These are phyloP conservation scores for Amanita rubescens DNA, from an alignment of 768 basidiomycete genomes.

Conservation along the genomic window DNA sequence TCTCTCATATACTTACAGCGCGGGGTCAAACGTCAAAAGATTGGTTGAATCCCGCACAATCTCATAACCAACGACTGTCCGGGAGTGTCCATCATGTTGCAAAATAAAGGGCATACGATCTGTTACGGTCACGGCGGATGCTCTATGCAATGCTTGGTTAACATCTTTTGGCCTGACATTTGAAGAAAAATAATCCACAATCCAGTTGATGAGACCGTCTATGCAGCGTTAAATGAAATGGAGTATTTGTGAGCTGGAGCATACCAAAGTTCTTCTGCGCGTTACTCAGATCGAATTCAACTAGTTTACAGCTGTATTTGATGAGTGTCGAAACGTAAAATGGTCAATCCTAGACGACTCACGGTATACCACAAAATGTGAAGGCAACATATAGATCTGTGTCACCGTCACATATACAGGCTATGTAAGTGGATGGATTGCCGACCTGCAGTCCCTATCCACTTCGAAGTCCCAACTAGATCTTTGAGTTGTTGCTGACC, in stretches of 20 bases:
- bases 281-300: conserved; percentile 53
- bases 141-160: conserved; percentile 44
- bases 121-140: conserved; percentile 47
- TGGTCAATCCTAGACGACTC: conserved; percentile 21
- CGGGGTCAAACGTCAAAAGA: conserved; percentile 76
- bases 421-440: neutral
- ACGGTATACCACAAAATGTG: conserved; percentile 77
- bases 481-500: conserved; percentile 55
- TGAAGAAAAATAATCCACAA: conserved; percentile 61
- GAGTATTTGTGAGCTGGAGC: neutral
- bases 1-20: conserved; percentile 34
- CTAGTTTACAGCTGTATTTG: conserved; percentile 42
- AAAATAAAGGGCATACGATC: conserved; percentile 75
- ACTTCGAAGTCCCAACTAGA: conserved; percentile 54
- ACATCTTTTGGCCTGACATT: conserved; percentile 25
- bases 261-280: neutral
- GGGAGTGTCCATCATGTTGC: conserved; percentile 81
- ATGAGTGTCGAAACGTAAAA: neutral
- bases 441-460: conserved; percentile 76
- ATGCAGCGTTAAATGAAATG: conserved; percentile 21
- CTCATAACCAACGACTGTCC: conserved; percentile 82
- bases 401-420: neutral
- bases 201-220: conserved; percentile 57
- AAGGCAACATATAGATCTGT: conserved; percentile 77
- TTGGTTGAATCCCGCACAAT: conserved; percentile 47